Conservation (phyloP, 2,329 filamentous ascomycete genomes). For the Cercospora brassicicola region DNA sequence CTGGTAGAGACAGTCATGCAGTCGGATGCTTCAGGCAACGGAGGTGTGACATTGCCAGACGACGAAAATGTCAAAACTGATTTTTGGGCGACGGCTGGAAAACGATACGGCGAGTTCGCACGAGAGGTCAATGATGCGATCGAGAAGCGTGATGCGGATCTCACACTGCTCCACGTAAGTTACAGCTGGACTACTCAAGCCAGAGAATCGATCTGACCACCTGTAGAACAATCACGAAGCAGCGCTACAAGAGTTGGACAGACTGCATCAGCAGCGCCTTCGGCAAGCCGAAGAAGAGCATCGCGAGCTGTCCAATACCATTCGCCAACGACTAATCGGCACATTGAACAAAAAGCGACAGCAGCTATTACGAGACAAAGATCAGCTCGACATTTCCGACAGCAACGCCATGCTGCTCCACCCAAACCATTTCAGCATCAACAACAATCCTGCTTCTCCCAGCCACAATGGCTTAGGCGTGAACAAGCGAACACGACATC, state of each 20-base stretch:
- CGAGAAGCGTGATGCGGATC: slow-evolving; percentile 79
- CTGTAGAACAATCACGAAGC: slow-evolving; percentile 58
- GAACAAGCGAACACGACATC: slow-evolving; percentile 63
- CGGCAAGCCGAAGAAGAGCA: slow-evolving; percentile 65
- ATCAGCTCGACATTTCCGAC: slow-evolving; percentile 66
- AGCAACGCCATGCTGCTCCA: slow-evolving; percentile 65
- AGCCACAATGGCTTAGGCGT: slow-evolving; percentile 52
- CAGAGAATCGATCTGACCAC: neutral
- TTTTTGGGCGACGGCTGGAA: slow-evolving; percentile 66
- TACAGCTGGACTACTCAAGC: neutral
- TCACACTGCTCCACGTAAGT: slow-evolving; percentile 77
- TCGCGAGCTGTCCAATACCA: slow-evolving; percentile 57
- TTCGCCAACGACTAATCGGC: slow-evolving; percentile 62
- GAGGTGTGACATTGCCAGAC: slow-evolving; percentile 42
- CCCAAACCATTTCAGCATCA: slow-evolving; percentile 66
- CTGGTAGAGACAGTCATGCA: slow-evolving; percentile 50
- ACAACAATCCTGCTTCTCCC: slow-evolving; percentile 60
- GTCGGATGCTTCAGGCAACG: slow-evolving; percentile 26
- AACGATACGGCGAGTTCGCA: slow-evolving; percentile 80
- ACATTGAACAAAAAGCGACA: slow-evolving; percentile 58
- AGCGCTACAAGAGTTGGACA: slow-evolving; percentile 56
- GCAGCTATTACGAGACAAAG: slow-evolving; percentile 63
- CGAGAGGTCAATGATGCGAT: slow-evolving; percentile 83
- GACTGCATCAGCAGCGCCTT: slow-evolving; percentile 59
- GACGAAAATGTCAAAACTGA: slow-evolving; percentile 65